Evolutionary conservation across 805 yeast genomes (phyloP).

Genomic region (Candida gorgasii): DNA sequence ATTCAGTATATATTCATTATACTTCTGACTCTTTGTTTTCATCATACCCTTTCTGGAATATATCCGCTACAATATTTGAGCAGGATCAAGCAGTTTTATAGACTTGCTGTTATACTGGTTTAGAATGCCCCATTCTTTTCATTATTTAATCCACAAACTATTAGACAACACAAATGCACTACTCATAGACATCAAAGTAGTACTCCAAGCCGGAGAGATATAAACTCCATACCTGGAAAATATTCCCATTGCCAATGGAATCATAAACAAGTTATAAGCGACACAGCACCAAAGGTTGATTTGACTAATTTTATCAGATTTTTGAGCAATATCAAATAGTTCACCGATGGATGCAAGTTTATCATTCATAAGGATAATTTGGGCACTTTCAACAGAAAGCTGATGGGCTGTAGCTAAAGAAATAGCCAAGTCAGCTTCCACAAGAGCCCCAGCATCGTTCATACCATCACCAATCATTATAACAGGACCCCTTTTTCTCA

Average conservation of each 20-base stretch:
- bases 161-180: constrained; percentile 11
- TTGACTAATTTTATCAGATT: constrained; percentile 3
- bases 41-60: too few relatives aligned
- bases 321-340: constrained; percentile 2
- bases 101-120: too few relatives aligned
- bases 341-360: constrained; percentile 5
- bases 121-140: too few relatives aligned
- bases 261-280: constrained; percentile 10
- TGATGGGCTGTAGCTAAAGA: constrained; percentile 12
- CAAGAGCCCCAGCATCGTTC: constrained; percentile 12
- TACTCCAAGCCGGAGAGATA: constrained; percentile 10
- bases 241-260: constrained; percentile 12
- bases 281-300: constrained; percentile 11
- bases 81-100: too few relatives aligned
- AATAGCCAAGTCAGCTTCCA: constrained; percentile 10
- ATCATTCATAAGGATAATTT: constrained; percentile 11
- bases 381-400: constrained; percentile 11
- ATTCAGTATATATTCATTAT: too few relatives aligned
- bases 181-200: constrained; percentile 12
- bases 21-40: too few relatives aligned
- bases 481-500: constrained; percentile 8
- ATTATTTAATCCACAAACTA: constrained; percentile 9
- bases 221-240: constrained; percentile 3
- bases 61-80: too few relatives aligned
- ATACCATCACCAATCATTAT: constrained; percentile 13